Evolutionary conservation across 2,329 filamentous ascomycete species (phyloP), one percentile per base, ranked within the genome.

Genomic region (Fusarium goolgardi): DNA sequence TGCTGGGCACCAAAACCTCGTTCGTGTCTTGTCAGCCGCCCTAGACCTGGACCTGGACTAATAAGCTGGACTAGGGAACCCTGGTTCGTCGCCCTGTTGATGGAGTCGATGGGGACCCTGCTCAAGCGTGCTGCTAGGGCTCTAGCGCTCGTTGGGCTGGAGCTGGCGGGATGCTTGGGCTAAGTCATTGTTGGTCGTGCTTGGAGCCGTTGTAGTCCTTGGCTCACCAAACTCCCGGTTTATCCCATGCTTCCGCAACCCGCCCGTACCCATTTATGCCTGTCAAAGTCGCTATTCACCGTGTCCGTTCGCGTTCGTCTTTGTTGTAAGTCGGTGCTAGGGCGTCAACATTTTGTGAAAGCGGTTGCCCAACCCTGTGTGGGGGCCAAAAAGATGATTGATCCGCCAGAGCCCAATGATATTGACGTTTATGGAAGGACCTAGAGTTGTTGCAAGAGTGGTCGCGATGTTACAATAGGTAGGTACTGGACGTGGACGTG

Each of bases 81-180:
- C 71, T 68, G 58, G 69, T 69, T 68, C 59, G 63, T 55, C 63
- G 63, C 66, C 71, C 41, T 63, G 69, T 69, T 44, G 66, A 68
- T 68, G 64, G 68, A 41, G 61, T 60, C 51, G 45, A 63, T 56
- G 62, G 54, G 52, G 55, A 55, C 67, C 55, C 59, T 67, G 51
- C 47, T 63, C 47, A 54, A 62, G 64, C 55, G 40, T 70, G 54
- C 53, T 49, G 59, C 63, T 72, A 70, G 67, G 34, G 47, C 32
- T 50, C 34, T 50, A 50, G 47, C 64, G 69, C 59, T 67, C 44
- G 58, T 71, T 59, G 59, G 58, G 67, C 65, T 71, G 70, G 65
- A 65, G 61, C 59, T 69, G 69, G 61, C 64, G 61, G 67, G 64
- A 57, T 55, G 55, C 58, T 50, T 65, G 63, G 68, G 60, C 56